phyloP scores from a whole-genome alignment of 306 rosid species.

The Carpinus fangiana region DNA sequence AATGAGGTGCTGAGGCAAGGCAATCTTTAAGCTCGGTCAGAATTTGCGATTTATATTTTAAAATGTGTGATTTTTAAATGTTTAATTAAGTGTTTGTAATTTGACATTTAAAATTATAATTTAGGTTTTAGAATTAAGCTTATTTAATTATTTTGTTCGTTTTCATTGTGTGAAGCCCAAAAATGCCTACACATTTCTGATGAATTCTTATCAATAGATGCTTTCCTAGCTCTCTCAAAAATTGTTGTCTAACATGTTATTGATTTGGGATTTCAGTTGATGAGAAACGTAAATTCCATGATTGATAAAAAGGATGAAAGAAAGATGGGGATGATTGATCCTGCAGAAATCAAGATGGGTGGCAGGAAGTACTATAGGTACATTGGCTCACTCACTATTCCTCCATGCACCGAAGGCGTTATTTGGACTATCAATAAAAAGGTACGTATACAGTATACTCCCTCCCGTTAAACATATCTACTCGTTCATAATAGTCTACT shows the following conservation, averaged over 20 bases:
- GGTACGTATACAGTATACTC: constrained; percentile 24
- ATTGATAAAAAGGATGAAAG: constrained; percentile 27
- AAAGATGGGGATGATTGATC: constrained; percentile 51
- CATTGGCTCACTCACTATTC: constrained; percentile 71
- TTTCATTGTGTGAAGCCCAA: no score
- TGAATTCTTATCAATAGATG: no score
- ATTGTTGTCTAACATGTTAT: background rate
- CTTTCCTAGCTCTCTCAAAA: background rate
- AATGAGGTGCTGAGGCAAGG: no score
- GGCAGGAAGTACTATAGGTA: constrained; percentile 63
- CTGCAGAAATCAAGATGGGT: constrained; percentile 36
- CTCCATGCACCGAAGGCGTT: constrained; percentile 82
- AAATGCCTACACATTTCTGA: no score
- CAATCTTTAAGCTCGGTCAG: no score
- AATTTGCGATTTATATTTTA: no score
- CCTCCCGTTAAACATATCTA: background rate
- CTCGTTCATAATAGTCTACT: background rate
- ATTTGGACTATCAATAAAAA: constrained; percentile 64
- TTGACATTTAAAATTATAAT: no score
- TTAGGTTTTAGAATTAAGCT: no score
- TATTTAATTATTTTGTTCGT: no score
- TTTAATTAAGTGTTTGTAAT: no score
- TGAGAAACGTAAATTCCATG: constrained; percentile 31
- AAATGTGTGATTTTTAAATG: no score
- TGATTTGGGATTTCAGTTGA: constrained; percentile 38